Base-by-base conservation (phyloP, 306 rosid genomes). In the Vicia villosa region DNA sequence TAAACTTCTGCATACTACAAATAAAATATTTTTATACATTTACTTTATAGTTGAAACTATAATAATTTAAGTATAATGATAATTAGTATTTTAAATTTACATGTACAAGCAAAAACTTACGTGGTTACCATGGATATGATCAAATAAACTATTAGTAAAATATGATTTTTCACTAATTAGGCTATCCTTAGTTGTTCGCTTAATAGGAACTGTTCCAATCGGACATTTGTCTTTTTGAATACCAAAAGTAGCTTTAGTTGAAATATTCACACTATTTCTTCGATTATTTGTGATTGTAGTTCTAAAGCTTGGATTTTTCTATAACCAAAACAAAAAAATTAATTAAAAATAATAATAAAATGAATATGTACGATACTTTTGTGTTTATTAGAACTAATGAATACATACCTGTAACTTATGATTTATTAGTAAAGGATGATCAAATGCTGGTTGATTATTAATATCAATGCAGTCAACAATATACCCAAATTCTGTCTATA, bases 211-310 rank as follows among this genome's bases (percentile, higher is more conserved):
- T 0, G 45, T 41, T 42, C 61, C 72, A 0, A 0, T 10, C 10
- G 76, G 76, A 69, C 81, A 77, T 0, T 4, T 3, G 0, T 10
- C 16, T 2, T 60, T 52, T n/a, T 19, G 36, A 41, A 77, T 40
- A 2, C 71, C 42, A 40, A 40, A 19, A 3, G 2, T 36, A 0
- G 20, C 4, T 10, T 11, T 40, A 7, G 7, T 6, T 5, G 5
- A 10, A 14, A 0, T n/a, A 5, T 41, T 61, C 32, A 30, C 11
- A 9, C 6, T 41, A 1, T 1, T 3, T 38, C 38, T 61, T 40
- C 0, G 12, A 0, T 32, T 32, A 6, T 32, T 32, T 32, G 2
- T 6, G 2, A 0, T 16, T 49, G 8, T 22, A 3, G 10, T 45
- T 15, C 56, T 16, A 16, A 43, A 32, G 10, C 2, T 55, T 0